Percentiles rank a stretch among this genome's conserved stretches.
Conservation (phyloP, 768 basidiomycete species). For the Hygrocybe coccinea region DNA sequence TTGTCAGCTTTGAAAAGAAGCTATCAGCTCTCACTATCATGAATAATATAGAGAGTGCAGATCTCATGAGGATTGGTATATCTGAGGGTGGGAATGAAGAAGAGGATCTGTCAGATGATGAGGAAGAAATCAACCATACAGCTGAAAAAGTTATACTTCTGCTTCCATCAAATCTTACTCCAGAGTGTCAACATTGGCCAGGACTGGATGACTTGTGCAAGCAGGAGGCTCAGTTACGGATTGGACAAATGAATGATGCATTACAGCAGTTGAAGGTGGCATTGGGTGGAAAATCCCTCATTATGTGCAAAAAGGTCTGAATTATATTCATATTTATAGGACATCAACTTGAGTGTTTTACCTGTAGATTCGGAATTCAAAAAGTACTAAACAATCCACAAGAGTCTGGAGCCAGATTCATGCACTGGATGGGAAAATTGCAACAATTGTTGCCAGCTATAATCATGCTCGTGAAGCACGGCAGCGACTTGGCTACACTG, state of each 20-base stretch:
- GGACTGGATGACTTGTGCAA: too few species aligned
- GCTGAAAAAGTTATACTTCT: neutral
- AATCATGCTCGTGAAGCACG: neutral
- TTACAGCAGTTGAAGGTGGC: constrained; percentile 8
- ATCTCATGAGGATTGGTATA: neutral
- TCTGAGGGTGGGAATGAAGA: neutral
- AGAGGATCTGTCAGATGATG: neutral
- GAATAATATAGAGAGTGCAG: constrained; percentile 1
- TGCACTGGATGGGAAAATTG: constrained; percentile 1
- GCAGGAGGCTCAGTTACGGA: too few species aligned
- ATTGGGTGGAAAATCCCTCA: too few species aligned
- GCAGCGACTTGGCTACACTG: too few species aligned
- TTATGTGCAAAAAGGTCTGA: too few species aligned
- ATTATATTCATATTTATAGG: too few species aligned
- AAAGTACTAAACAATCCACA: too few species aligned
- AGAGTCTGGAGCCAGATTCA: neutral
- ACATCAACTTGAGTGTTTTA: too few species aligned
- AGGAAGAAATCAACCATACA: neutral
- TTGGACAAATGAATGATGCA: too few species aligned
- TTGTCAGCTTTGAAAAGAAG: neutral
- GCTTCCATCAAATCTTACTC: constrained; percentile 8
- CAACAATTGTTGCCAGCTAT: neutral
- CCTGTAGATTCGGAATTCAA: too few species aligned
- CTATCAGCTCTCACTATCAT: neutral
- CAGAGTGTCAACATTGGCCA: constrained; percentile 8